Evolutionary conservation across 768 basidiomycete species (phyloP).

Genomic region (Leccinum truebloodii): DNA sequence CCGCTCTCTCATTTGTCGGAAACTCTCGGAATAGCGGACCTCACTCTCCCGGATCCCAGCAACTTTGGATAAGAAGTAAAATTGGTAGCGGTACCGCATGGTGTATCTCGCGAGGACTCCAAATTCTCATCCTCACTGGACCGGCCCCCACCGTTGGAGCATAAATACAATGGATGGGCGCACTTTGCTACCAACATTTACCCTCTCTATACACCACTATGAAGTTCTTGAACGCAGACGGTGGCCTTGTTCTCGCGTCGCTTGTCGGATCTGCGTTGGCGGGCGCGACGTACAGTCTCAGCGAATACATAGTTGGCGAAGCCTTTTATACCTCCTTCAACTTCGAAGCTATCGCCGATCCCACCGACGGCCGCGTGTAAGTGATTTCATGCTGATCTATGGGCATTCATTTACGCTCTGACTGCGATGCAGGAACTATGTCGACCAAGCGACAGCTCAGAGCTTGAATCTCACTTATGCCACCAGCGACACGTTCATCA

Average conservation of each 20-base stretch:
- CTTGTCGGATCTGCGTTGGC: constrained; percentile 18
- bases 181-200: not conserved
- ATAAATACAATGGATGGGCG: constrained; percentile 18
- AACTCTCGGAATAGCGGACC: not conserved
- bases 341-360: constrained; percentile 37
- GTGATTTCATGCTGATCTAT: constrained; percentile 7
- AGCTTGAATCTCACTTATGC: constrained; percentile 31
- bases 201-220: constrained; percentile 10
- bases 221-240: constrained; percentile 10
- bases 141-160: not conserved
- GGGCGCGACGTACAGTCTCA: constrained; percentile 28
- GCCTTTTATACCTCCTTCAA: constrained; percentile 34
- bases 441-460: constrained; percentile 30
- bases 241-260: constrained; percentile 14
- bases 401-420: not conserved
- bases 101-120: not conserved
- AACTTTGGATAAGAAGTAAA: not conserved
- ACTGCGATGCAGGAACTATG: constrained; percentile 33
- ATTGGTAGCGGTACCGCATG: constrained; percentile 10
- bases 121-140: not conserved
- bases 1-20: not conserved
- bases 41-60: not conserved
- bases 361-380: constrained; percentile 40
- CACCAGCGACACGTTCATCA: constrained; percentile 30
- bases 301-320: constrained; percentile 31